A percentile compares a stretch with the other conserved stretches of the same genome.
Evolutionary conservation across 2,329 filamentous ascomycete genomes (phyloP).

Genomic region (Phyllosticta citribraziliensis): DNA sequence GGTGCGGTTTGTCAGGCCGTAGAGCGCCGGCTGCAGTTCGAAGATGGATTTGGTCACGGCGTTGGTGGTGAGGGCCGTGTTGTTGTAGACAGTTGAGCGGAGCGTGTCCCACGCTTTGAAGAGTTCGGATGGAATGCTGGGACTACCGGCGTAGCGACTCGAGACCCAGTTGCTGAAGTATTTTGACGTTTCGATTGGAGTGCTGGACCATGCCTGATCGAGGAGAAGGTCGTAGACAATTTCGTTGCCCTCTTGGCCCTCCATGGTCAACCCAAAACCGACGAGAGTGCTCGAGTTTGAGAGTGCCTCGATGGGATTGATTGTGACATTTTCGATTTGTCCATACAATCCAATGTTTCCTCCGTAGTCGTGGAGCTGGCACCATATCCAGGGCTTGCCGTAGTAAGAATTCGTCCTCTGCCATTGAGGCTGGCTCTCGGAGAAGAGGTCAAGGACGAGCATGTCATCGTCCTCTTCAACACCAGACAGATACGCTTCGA

Average conservation of each 20-base stretch:
- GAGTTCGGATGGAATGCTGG: slow-evolving; percentile 15
- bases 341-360: slow-evolving; percentile 43
- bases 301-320: slow-evolving; percentile 37
- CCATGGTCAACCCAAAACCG: slow-evolving; percentile 40
- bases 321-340: slow-evolving; percentile 40
- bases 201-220: slow-evolving; percentile 40
- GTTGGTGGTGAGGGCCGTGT: slow-evolving; percentile 34
- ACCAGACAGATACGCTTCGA: slow-evolving; percentile 42
- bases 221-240: slow-evolving; percentile 43
- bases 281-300: slow-evolving; percentile 33
- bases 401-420: slow-evolving; percentile 40
- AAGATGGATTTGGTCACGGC: slow-evolving; percentile 37
- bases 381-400: slow-evolving; percentile 47
- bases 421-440: slow-evolving; percentile 43
- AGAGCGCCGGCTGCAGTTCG: slow-evolving; percentile 35
- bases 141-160: slow-evolving; percentile 28
- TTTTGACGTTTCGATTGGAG: slow-evolving; percentile 32
- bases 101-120: slow-evolving; percentile 40
- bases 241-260: slow-evolving; percentile 45
- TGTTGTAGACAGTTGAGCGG: slow-evolving; percentile 39
- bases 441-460: slow-evolving; percentile 43
- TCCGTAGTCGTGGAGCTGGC: slow-evolving; percentile 42
- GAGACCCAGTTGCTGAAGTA: slow-evolving; percentile 41
- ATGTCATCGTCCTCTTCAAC: slow-evolving; percentile 36
- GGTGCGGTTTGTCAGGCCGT: slow-evolving; percentile 27